Evolutionary conservation across 148 eudicot species (phyloP).

Genomic region (Cornus florida): DNA sequence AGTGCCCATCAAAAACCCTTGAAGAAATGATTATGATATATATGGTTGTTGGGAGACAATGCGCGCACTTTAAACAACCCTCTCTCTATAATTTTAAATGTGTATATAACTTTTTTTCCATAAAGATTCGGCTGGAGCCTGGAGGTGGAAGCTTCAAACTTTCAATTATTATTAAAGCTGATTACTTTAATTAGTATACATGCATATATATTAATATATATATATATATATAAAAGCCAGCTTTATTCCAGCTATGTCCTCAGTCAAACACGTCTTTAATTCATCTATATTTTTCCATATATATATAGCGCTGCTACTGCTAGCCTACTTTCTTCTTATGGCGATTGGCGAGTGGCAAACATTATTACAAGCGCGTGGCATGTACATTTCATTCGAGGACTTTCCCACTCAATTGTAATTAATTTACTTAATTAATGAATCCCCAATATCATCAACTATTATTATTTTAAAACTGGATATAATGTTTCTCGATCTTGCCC

Average conservation of each 20-base stretch:
- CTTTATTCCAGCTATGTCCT: constrained; percentile 4
- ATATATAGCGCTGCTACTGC: too few relatives aligned
- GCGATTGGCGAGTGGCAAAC: too few relatives aligned
- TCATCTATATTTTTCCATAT: too few relatives aligned
- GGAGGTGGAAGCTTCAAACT: constrained; percentile 10
- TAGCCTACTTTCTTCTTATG: too few relatives aligned
- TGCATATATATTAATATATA: constrained; percentile 10
- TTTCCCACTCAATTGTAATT: too few relatives aligned
- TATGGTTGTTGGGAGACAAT: not conserved
- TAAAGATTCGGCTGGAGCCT: constrained; percentile 3
- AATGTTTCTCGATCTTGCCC: too few relatives aligned
- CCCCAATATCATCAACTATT: too few relatives aligned
- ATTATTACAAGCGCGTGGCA: too few relatives aligned
- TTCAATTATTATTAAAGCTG: not conserved
- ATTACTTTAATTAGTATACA: constrained; percentile 6
- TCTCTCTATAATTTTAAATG: too few relatives aligned
- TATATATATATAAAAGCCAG: not conserved
- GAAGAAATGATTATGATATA: not conserved
- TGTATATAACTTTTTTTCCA: not conserved
- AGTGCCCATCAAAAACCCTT: not conserved
- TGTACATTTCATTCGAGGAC: too few relatives aligned
- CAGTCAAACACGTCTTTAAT: not conserved
- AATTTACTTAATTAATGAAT: too few relatives aligned
- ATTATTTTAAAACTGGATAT: too few relatives aligned
- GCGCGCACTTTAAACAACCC: not conserved